phyloP scores from a whole-genome alignment of 345 rosid genomes.

The Eucalyptus decipiens region DNA sequence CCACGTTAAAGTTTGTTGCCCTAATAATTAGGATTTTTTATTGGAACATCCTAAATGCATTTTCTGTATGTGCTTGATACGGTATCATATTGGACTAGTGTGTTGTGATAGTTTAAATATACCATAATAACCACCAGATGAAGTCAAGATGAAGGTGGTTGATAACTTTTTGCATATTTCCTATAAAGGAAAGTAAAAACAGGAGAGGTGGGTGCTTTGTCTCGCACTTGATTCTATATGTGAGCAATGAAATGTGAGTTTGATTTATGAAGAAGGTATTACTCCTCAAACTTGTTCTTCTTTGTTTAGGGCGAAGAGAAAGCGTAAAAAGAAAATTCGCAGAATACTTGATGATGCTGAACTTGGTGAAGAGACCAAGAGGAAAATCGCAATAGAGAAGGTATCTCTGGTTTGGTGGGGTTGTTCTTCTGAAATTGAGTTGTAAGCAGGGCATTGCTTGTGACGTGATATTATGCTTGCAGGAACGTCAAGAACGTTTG shows the following conservation, averaged over 20 bases:
- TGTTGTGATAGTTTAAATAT: neutral
- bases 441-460: neutral
- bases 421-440: neutral
- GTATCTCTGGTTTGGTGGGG: constrained; percentile 14
- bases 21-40: neutral
- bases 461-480: constrained; percentile 4
- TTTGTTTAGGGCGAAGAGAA: constrained; percentile 50
- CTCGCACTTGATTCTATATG: neutral
- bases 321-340: constrained; percentile 74
- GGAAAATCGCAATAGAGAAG: constrained; percentile 98
- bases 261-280: neutral
- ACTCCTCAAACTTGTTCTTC: neutral
- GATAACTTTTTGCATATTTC: neutral
- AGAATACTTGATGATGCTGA: constrained; percentile 96
- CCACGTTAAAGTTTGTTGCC: neutral
- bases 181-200: neutral
- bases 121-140: neutral
- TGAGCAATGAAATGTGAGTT: neutral
- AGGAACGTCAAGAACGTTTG: constrained; percentile 98
- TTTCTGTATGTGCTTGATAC: neutral
- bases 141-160: neutral
- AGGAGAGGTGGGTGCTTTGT: neutral
- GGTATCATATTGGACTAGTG: neutral
- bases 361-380: constrained; percentile 94
- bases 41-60: neutral